Evolutionary conservation across 148 eudicot species (phyloP).

Genomic region (Fagopyrum esculentum): DNA sequence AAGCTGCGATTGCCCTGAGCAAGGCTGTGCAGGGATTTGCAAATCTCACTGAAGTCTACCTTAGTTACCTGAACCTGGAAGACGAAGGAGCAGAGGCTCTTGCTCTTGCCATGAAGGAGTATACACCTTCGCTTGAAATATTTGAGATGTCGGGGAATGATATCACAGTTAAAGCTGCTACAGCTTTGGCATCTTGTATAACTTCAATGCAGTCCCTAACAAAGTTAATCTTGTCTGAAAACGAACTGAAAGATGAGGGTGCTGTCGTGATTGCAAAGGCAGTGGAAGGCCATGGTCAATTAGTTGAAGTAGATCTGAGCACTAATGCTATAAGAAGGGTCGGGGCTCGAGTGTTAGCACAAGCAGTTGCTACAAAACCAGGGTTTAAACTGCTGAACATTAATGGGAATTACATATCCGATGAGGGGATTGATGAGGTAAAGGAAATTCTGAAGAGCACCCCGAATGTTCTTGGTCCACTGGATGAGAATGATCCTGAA

Average conservation of each 20-base stretch:
- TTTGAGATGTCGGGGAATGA: constrained; percentile 69
- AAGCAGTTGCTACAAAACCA: constrained; percentile 32
- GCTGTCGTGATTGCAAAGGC: constrained; percentile 38
- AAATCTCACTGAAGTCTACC: constrained; percentile 43
- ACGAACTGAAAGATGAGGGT: constrained; percentile 56
- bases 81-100: constrained; percentile 49
- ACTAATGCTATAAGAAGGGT: constrained; percentile 33
- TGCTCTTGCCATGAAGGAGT: constrained; percentile 34
- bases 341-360: constrained; percentile 41
- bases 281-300: constrained; percentile 26
- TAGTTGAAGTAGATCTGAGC: constrained; percentile 53
- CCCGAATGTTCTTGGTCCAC: constrained; percentile 38
- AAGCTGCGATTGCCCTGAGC: constrained; percentile 45
- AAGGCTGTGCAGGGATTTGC: constrained; percentile 29
- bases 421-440: constrained; percentile 53
- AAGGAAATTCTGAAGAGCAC: constrained; percentile 34
- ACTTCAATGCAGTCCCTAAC: constrained; percentile 27
- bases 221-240: constrained; percentile 52
- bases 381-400: constrained; percentile 44
- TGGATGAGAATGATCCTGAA: constrained; percentile 65
- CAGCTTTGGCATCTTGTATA: constrained; percentile 37
- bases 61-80: constrained; percentile 59
- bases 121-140: constrained; percentile 38
- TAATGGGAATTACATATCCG: constrained; percentile 46
- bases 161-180: constrained; percentile 41